Percentiles rank a stretch among this genome's conserved stretches.
Conservation (phyloP, 164 flowering plant genomes). For the Vitis rotundifolia region DNA sequence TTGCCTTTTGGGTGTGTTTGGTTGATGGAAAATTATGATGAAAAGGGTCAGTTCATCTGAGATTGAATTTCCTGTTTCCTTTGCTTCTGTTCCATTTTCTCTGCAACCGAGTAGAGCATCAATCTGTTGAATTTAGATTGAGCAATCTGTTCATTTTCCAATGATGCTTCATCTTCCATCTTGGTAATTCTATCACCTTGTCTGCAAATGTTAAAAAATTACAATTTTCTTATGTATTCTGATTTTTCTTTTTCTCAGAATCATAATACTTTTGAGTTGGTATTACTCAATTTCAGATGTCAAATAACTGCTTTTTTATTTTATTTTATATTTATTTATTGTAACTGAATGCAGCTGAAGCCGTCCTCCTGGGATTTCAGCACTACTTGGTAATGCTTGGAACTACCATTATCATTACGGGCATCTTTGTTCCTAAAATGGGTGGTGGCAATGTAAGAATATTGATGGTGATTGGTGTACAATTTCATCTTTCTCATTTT, state of each 20-base stretch:
- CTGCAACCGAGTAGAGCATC: too few relatives aligned
- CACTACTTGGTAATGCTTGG: conserved; percentile 74
- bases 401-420: conserved; percentile 51
- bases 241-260: too few relatives aligned
- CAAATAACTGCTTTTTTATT: not conserved
- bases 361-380: conserved; percentile 63
- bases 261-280: not conserved
- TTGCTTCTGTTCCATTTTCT: too few relatives aligned
- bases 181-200: too few relatives aligned
- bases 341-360: conserved; percentile 44
- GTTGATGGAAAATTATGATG: not conserved
- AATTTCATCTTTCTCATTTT: not conserved
- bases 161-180: too few relatives aligned
- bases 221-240: too few relatives aligned
- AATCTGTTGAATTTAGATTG: too few relatives aligned
- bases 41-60: too few relatives aligned
- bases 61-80: too few relatives aligned
- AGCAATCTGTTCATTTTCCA: too few relatives aligned
- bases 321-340: not conserved
- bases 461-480: too few relatives aligned
- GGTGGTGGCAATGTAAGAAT: conserved; percentile 65
- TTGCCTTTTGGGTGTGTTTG: not conserved
- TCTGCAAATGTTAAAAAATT: too few relatives aligned
- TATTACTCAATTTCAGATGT: not conserved
- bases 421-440: conserved; percentile 62